Conservation (phyloP, 2,329 filamentous ascomycete genomes). For the Pyrenophora graminea region DNA sequence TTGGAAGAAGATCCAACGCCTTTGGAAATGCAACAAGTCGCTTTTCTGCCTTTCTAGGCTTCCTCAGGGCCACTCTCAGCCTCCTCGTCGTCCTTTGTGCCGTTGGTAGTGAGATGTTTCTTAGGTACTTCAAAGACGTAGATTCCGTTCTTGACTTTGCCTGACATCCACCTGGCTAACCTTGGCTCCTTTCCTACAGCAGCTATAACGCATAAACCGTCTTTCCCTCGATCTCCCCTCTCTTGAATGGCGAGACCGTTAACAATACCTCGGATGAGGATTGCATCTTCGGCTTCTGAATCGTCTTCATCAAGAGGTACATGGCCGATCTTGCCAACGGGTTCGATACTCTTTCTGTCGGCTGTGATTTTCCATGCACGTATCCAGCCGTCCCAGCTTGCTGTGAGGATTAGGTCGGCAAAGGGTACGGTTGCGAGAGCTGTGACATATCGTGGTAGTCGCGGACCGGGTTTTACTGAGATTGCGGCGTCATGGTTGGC, state of each 20-base stretch:
- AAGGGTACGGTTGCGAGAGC: conserved; percentile 85
- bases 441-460: conserved; percentile 82
- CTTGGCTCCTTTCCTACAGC: conserved; percentile 86
- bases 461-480: conserved; percentile 54
- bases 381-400: conserved; percentile 91
- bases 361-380: conserved; percentile 78
- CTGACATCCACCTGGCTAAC: conserved; percentile 78
- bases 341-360: conserved; percentile 75
- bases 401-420: conserved; percentile 85
- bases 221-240: conserved; percentile 72
- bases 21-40: conserved; percentile 11
- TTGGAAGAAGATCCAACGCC: neutral
- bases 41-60: conserved; percentile 2
- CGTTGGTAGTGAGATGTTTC: conserved; percentile 30
- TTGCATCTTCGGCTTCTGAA: conserved; percentile 21
- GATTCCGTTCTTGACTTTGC: conserved; percentile 75
- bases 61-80: conserved; percentile 1
- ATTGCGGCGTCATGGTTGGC: conserved; percentile 65
- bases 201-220: conserved; percentile 80
- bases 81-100: conserved; percentile 15
- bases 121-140: conserved; percentile 80
- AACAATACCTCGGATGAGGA: conserved; percentile 71
- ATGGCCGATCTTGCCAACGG: conserved; percentile 67
- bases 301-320: conserved; percentile 27
- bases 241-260: conserved; percentile 91